phyloP scores from a whole-genome alignment of 2,329 filamentous ascomycete genomes.

The Trichoderma afroharzianum region DNA sequence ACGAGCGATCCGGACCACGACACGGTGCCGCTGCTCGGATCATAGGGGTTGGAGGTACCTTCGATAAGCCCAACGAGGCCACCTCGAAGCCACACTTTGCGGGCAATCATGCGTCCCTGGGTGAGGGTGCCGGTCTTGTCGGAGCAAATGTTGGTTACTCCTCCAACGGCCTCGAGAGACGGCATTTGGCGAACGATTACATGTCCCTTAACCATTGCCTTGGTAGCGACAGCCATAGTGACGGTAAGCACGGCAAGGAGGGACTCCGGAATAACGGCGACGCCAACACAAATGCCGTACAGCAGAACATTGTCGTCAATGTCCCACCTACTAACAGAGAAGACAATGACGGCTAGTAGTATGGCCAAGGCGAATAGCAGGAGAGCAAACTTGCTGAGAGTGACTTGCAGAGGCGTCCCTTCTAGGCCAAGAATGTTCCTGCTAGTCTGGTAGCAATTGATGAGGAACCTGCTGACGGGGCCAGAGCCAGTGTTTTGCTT shows the following conservation, averaged over 20 bases:
- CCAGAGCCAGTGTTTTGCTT: conserved; percentile 39
- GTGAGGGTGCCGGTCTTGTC: conserved; percentile 69
- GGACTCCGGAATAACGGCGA: conserved; percentile 63
- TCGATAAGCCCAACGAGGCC: conserved; percentile 52
- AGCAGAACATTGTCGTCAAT: conserved; percentile 56
- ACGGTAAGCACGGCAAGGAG: conserved; percentile 68
- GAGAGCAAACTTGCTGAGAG: conserved; percentile 80
- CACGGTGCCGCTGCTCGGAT: conserved; percentile 56
- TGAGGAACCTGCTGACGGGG: conserved; percentile 43
- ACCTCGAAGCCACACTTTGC: conserved; percentile 58
- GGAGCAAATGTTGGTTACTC: conserved; percentile 67
- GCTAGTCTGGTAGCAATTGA: conserved; percentile 40
- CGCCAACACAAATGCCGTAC: conserved; percentile 58
- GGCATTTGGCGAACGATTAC: conserved; percentile 64
- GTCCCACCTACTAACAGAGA: conserved; percentile 53
- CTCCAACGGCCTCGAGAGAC: conserved; percentile 63
- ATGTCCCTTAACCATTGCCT: conserved; percentile 60
- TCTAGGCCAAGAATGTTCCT: conserved; percentile 61
- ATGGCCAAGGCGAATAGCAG: conserved; percentile 71
- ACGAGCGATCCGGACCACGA: conserved; percentile 41
- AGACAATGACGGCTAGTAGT: conserved; percentile 58
- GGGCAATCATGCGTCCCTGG: conserved; percentile 63
- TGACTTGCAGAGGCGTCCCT: conserved; percentile 81
- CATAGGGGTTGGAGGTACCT: conserved; percentile 55
- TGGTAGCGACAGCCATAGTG: conserved; percentile 65